phyloP scores from a whole-genome alignment of 1,284 basidiomycete species.

The Caloboletus inedulis region DNA sequence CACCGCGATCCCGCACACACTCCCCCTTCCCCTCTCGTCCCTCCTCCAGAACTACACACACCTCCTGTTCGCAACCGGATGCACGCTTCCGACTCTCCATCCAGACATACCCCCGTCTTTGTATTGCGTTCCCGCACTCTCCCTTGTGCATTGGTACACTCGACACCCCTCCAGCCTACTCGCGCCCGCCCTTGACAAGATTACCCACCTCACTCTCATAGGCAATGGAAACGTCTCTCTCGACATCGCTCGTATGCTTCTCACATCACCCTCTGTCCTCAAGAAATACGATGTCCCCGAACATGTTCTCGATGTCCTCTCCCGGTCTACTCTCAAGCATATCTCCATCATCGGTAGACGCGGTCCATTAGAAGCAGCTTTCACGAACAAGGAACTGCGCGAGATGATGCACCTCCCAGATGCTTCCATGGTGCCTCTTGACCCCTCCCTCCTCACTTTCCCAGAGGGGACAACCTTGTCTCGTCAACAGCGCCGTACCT shows the following conservation, averaged over 20 bases:
- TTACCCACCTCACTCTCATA: conserved; percentile 78
- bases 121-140: conserved; percentile 76
- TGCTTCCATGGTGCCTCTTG: conserved; percentile 64
- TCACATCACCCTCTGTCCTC: conserved; percentile 64
- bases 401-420: conserved; percentile 83
- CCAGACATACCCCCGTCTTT: conserved; percentile 48
- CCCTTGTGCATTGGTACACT: conserved; percentile 97
- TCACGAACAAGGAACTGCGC: conserved; percentile 92
- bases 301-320: conserved; percentile 69
- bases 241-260: conserved; percentile 89
- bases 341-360: conserved; percentile 85
- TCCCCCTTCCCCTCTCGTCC: conserved; percentile 54
- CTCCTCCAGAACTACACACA: conserved; percentile 76
- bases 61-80: conserved; percentile 79
- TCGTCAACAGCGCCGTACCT: conserved; percentile 64
- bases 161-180: conserved; percentile 72
- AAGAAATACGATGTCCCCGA: conserved; percentile 79
- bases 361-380: conserved; percentile 87
- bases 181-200: conserved; percentile 58
- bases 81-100: conserved; percentile 59
- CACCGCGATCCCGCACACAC: conserved; percentile 43
- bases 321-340: conserved; percentile 62
- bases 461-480: conserved; percentile 41
- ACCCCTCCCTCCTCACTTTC: conserved; percentile 42
- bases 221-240: conserved; percentile 97